Percentiles rank a stretch among this genome's conserved stretches.
Evolutionary conservation across 179 eudicot genomes (phyloP).

Genomic region (Pouteria campechiana): DNA sequence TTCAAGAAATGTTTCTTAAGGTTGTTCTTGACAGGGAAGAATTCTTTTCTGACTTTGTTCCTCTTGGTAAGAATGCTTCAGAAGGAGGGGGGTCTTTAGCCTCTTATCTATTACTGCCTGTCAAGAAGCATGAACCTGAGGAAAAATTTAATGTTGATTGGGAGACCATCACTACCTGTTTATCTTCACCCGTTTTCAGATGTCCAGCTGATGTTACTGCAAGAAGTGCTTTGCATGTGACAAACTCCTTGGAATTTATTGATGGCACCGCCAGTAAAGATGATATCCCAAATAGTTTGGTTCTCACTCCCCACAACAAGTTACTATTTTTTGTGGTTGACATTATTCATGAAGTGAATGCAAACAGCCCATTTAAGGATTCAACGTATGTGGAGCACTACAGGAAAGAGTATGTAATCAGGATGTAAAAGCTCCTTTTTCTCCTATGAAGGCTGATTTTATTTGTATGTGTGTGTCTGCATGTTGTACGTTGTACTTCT

Average conservation of each 20-base stretch:
- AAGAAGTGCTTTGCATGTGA: slow-evolving; percentile 3
- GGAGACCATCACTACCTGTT: slow-evolving; percentile 57
- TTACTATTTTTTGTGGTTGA: slow-evolving; percentile 71
- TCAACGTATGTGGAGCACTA: slow-evolving; percentile 43
- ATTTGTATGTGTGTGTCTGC: background rate
- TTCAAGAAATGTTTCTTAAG: slow-evolving; percentile 78
- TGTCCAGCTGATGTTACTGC: slow-evolving; percentile 9
- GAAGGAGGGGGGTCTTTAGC: slow-evolving; percentile 25
- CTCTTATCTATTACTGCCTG: slow-evolving; percentile 81
- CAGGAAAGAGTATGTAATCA: slow-evolving; percentile 40
- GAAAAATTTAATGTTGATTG: slow-evolving; percentile 53
- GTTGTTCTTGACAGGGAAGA: slow-evolving; percentile 70
- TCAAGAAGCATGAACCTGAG: slow-evolving; percentile 20
- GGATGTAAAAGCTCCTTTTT: slow-evolving; percentile 6
- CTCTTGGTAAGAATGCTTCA: slow-evolving; percentile 28
- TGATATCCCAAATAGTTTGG: slow-evolving; percentile 67
- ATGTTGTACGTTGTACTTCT: background rate
- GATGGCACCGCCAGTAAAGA: slow-evolving; percentile 45
- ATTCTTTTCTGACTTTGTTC: slow-evolving; percentile 41
- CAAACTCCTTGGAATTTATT: slow-evolving; percentile 48
- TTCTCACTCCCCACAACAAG: slow-evolving; percentile 61
- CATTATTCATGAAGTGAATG: slow-evolving; percentile 48
- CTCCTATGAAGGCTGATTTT: background rate
- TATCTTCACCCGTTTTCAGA: slow-evolving; percentile 73
- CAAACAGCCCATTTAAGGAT: slow-evolving; percentile 36